Evolutionary conservation across 768 basidiomycete genomes (phyloP).

Genomic region (Rubroboletus satanas): DNA sequence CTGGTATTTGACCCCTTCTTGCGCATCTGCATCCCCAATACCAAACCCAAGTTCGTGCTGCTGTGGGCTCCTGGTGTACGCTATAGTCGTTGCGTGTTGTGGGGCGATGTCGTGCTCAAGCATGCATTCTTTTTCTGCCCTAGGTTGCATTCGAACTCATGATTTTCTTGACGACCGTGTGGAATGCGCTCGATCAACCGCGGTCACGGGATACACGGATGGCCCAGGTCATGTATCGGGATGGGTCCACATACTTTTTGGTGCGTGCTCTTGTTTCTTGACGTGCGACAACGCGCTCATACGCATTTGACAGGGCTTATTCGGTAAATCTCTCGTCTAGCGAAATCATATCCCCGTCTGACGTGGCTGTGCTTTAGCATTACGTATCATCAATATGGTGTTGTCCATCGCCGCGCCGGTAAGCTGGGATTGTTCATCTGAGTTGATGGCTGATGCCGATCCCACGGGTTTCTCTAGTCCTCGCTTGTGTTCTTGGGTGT

Average conservation of each 20-base stretch:
- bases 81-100: background rate
- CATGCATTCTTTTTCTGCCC: background rate
- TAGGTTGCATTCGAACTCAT: slow-evolving; percentile 31
- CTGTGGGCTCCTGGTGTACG: slow-evolving; percentile 32
- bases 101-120: background rate
- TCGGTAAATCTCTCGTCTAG: slow-evolving; percentile 15
- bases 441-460: background rate
- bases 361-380: slow-evolving; percentile 2
- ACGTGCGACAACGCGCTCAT: background rate
- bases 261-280: slow-evolving; percentile 10
- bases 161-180: slow-evolving; percentile 26
- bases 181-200: slow-evolving; percentile 31
- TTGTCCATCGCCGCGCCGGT: slow-evolving; percentile 22
- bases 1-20: slow-evolving; percentile 6
- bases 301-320: slow-evolving; percentile 14
- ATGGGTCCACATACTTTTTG: slow-evolving; percentile 27
- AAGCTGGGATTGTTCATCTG: background rate
- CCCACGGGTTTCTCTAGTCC: slow-evolving; percentile 4
- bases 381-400: slow-evolving; percentile 23
- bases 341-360: background rate
- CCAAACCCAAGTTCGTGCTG: slow-evolving; percentile 20
- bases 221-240: slow-evolving; percentile 27
- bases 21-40: slow-evolving; percentile 20
- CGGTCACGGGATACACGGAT: slow-evolving; percentile 13
- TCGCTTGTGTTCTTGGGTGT: slow-evolving; percentile 20